phyloP scores from a whole-genome alignment of 2,329 filamentous ascomycete species.

The Fusarium tjaetaba region DNA sequence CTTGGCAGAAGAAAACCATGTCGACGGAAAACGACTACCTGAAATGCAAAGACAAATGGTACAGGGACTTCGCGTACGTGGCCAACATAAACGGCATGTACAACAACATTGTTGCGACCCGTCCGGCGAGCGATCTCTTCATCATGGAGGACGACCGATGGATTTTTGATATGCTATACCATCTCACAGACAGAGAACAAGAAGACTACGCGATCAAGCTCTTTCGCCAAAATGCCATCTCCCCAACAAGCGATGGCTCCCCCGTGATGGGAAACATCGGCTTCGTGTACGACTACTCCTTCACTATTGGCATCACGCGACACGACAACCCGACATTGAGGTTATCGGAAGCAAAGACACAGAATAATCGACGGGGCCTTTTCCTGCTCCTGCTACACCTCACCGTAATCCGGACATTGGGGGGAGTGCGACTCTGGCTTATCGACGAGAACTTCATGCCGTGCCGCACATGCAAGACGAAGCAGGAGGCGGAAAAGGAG shows the following conservation, averaged over 20 bases:
- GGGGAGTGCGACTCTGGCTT: not conserved
- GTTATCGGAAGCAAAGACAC: not conserved
- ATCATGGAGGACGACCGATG: not conserved
- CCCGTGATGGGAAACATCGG: not conserved
- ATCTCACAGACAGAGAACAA: not conserved
- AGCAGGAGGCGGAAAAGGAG: not conserved
- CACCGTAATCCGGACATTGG: not conserved
- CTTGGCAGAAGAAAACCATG: not conserved
- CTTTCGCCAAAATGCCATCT: not conserved
- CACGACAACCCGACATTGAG: not conserved
- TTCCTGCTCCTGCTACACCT: not conserved
- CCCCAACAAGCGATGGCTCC: not conserved
- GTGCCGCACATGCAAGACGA: not conserved
- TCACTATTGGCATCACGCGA: not conserved
- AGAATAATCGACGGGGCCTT: not conserved
- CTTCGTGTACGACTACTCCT: not conserved
- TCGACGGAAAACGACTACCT: not conserved
- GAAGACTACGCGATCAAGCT: not conserved
- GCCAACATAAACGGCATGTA: not conserved
- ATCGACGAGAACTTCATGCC: not conserved
- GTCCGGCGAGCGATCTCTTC: not conserved
- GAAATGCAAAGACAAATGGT: not conserved
- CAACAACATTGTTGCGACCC: not conserved
- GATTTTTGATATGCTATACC: not conserved
- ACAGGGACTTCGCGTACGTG: not conserved